Evolutionary conservation across 2,329 filamentous ascomycete species (phyloP), one percentile per base, ranked within the genome.

Genomic region (Alternaria conjuncta): DNA sequence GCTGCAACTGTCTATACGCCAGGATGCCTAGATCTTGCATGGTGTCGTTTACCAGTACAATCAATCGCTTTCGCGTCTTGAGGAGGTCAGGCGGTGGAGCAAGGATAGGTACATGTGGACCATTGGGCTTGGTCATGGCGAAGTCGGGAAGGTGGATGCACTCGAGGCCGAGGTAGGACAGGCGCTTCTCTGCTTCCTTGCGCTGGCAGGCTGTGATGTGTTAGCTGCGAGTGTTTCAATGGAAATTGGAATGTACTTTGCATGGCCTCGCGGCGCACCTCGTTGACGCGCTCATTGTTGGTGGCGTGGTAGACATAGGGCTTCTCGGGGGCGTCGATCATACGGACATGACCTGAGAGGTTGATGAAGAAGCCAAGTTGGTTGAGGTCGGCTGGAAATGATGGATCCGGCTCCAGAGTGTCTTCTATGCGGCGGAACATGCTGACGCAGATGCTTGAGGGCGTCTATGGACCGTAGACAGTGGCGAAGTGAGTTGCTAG

Each of bases 351-450:
- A 69, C 95, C 92, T 0, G 89, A 80, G 0, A 89, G 85, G 70
- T 92, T 94, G 80, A 97, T 80, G 76, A 92, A 94, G 80, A 94
- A 96, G 46, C 93, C 94, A 4, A 98, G 88, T 57, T 87, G 82
- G 62, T 88, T 82, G 26, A 98, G 83, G 71, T 92, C 84, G 0
- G 85, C 80, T 11, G 89, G 85, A 75, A 91, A 96, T 12, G 83
- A 75, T 1, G 88, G 86, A 73, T 97, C 78, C 6, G 71, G 59
- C n/a, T 92, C 92, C 4, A 97, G 87, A 69, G 88, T 86, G 9
- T 86, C 84, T 81, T 88, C 88, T 43, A 85, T 84, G 60, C 91
- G 91, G 55, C 90, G 88, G 76, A 96, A 97, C 94, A 97, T 96
- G 43, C 23, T 63, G 50, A 44, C n/a, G 25, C 21, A 44, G 30